A percentile compares a stretch with the other conserved stretches of the same genome.
phyloP scores from a whole-genome alignment of 305 asterid species.

The Plantago coronopus region DNA sequence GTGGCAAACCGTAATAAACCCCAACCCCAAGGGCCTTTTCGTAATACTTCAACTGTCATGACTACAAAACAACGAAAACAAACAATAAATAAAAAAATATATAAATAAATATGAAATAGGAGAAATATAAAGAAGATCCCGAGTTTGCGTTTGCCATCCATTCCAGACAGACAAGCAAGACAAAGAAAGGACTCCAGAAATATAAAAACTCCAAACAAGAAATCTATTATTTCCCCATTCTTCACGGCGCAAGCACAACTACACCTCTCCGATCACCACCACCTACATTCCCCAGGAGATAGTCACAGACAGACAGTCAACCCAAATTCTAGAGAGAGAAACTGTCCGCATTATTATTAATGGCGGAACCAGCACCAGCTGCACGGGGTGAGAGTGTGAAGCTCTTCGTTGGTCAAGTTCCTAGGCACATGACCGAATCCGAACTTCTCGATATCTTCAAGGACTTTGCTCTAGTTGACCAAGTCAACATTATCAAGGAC shows the following conservation, averaged over 20 bases:
- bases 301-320: too few species aligned
- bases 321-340: constrained; percentile 22
- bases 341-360: too few species aligned
- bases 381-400: constrained; percentile 79
- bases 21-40: constrained; percentile 23
- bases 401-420: constrained; percentile 88
- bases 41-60: constrained; percentile 7
- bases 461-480: constrained; percentile 67
- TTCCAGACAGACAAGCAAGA: too few species aligned
- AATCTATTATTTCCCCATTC: too few species aligned
- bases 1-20: constrained; percentile 43
- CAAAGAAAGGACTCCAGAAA: too few species aligned
- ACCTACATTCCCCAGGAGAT: background rate
- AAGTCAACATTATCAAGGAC: constrained; percentile 86
- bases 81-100: background rate
- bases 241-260: too few species aligned
- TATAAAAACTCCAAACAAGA: too few species aligned
- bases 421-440: constrained; percentile 74
- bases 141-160: too few species aligned
- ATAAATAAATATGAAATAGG: too few species aligned
- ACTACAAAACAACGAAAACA: too few species aligned
- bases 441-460: constrained; percentile 58
- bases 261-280: background rate
- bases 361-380: too few species aligned
- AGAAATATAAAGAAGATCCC: too few species aligned